Evolutionary conservation across 768 basidiomycete species (phyloP).

Genomic region (Leccinum longicurvipes): DNA sequence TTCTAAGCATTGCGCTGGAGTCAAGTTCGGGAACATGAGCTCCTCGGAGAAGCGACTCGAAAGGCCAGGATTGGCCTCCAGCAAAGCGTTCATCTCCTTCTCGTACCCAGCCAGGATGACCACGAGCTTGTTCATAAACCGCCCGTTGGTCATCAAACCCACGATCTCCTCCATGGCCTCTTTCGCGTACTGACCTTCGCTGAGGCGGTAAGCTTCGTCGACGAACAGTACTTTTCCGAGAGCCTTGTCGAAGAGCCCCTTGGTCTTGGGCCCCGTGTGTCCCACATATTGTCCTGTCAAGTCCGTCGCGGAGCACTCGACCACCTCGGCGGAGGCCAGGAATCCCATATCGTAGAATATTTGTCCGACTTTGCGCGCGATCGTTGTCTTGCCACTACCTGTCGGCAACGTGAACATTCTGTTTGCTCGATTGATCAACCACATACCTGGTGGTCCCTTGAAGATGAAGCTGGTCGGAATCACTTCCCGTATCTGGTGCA

Average conservation of each 20-base stretch:
- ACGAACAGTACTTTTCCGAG: neutral
- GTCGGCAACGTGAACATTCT: neutral
- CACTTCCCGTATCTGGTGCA: neutral
- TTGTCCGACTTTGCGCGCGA: neutral
- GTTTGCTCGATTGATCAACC: neutral
- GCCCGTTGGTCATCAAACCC: neutral
- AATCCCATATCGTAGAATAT: neutral
- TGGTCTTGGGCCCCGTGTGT: neutral
- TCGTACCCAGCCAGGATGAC: neutral
- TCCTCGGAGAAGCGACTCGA: neutral
- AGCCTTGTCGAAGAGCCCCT: neutral
- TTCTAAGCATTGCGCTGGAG: neutral
- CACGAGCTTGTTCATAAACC: neutral
- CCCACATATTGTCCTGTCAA: neutral
- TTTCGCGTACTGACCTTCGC: neutral
- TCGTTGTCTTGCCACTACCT: neutral
- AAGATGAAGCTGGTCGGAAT: neutral
- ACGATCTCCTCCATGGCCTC: neutral
- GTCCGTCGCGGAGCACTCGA: neutral
- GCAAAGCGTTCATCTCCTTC: neutral
- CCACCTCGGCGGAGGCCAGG: neutral
- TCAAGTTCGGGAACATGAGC: neutral
- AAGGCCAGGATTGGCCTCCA: neutral
- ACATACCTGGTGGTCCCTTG: neutral
- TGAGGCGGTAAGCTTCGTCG: neutral